Percentiles rank a stretch among this genome's conserved stretches.
These are phyloP conservation scores for Peribolospora baueri DNA, from an alignment of 768 basidiomycete genomes.

Conservation along the genomic window DNA sequence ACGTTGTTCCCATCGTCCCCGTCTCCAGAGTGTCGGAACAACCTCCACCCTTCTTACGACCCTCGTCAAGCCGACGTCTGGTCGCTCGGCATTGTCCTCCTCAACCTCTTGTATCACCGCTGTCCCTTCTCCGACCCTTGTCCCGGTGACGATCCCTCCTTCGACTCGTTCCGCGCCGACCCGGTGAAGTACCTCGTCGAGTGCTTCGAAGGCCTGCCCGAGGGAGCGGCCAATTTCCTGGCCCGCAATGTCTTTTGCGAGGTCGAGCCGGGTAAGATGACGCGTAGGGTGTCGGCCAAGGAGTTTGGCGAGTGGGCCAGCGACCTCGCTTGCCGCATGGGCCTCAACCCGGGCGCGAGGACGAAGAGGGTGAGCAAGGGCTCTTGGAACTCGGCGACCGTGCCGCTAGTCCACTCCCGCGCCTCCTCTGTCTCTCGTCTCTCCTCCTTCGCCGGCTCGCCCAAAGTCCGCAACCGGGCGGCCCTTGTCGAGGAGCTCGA, in stretches of 20 bases:
- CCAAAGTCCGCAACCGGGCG: slow-evolving; percentile 7
- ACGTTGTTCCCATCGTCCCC: slow-evolving; percentile 4
- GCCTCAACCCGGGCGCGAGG: neutral
- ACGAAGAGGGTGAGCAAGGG: neutral
- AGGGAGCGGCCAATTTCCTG: slow-evolving; percentile 62
- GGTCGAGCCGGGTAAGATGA: slow-evolving; percentile 4
- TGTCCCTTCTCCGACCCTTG: slow-evolving; percentile 96
- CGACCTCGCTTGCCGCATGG: slow-evolving; percentile 27
- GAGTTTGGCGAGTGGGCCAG: slow-evolving; percentile 72
- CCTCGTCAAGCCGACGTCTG: slow-evolving; percentile 93
- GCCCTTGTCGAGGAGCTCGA: slow-evolving; percentile 12
- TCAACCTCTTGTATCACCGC: slow-evolving; percentile 97
- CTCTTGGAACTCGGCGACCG: neutral
- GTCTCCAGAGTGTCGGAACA: slow-evolving; percentile 76
- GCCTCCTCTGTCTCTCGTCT: slow-evolving; percentile 28
- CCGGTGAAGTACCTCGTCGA: slow-evolving; percentile 68
- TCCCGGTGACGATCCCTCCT: slow-evolving; percentile 53
- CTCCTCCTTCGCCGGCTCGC: slow-evolving; percentile 11
- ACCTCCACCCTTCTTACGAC: slow-evolving; percentile 75
- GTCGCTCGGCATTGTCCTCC: slow-evolving; percentile 94
- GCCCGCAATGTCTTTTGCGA: slow-evolving; percentile 61
- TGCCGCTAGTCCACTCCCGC: slow-evolving; percentile 21
- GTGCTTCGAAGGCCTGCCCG: slow-evolving; percentile 44
- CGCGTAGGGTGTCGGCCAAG: slow-evolving; percentile 41
- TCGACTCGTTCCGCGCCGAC: slow-evolving; percentile 49